Evolutionary conservation across 495 filamentous ascomycete genomes (phyloP).

Genomic region (Penicillium cosmopolitanum): DNA sequence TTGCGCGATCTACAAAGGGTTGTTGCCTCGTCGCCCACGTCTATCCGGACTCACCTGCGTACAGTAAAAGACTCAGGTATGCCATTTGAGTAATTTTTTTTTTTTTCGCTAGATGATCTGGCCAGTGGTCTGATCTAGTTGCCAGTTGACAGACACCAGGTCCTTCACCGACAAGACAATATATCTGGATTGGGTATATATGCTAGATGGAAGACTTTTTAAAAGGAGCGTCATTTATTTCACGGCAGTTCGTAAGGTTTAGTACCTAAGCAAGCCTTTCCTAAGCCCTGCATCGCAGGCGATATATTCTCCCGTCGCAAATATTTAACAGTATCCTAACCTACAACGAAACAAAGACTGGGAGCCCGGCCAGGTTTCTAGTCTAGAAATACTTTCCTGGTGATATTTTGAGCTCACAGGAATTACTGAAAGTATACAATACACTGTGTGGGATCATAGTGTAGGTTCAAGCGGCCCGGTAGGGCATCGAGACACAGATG

Average conservation of each 20-base stretch:
- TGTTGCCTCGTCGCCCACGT: background rate
- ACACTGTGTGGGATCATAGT: too few relatives aligned
- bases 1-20: background rate
- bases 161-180: background rate
- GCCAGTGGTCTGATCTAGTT: background rate
- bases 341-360: too few relatives aligned
- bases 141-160: background rate
- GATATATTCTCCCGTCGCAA: background rate
- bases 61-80: background rate
- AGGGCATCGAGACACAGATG: too few relatives aligned
- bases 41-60: background rate
- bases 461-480: too few relatives aligned
- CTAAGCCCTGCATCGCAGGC: background rate
- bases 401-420: too few relatives aligned
- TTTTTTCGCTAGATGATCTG: background rate
- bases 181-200: background rate
- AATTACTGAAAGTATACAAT: too few relatives aligned
- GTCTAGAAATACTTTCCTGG: too few relatives aligned
- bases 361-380: too few relatives aligned
- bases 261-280: background rate
- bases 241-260: background rate
- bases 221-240: background rate
- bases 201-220: background rate
- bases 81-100: too few relatives aligned
- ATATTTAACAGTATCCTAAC: too few relatives aligned